Conservation (phyloP, 306 rosid genomes). For the Castanea mollissima region DNA sequence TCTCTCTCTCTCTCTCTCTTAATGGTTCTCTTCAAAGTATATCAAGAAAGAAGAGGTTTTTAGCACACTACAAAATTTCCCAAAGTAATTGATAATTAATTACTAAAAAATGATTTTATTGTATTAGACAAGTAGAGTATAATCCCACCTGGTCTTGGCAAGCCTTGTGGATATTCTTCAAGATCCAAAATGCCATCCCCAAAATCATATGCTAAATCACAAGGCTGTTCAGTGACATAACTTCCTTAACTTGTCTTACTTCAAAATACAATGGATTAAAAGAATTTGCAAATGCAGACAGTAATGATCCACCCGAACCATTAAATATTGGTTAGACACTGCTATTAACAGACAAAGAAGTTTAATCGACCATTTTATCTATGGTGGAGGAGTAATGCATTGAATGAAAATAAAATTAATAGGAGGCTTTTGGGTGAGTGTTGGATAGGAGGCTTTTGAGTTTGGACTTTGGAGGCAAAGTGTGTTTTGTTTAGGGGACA, state of each 20-base stretch:
- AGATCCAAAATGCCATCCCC: conserved; percentile 71
- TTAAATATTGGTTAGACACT: not conserved
- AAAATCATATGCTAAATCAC: conserved; percentile 82
- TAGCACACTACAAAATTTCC: no score
- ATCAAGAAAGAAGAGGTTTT: no score
- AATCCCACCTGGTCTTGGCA: conserved; percentile 61
- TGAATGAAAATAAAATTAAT: not conserved
- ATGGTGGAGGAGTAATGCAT: not conserved
- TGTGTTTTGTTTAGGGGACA: no score
- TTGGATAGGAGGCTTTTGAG: no score
- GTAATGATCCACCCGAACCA: conserved; percentile 55
- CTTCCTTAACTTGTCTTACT: conserved; percentile 64
- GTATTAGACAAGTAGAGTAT: no score
- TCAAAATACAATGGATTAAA: conserved; percentile 65
- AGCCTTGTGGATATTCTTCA: conserved; percentile 65
- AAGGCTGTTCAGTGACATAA: conserved; percentile 89
- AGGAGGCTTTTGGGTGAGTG: not conserved
- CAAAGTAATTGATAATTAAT: not conserved
- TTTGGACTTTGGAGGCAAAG: no score
- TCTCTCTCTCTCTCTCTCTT: not conserved
- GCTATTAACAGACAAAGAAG: not conserved
- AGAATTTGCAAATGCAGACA: conserved; percentile 54
- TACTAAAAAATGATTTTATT: no score
- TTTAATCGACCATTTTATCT: not conserved
- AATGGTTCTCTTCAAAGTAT: no score